Evolutionary conservation across 371 early-diverging fungal species (phyloP), one percentile per base, ranked within the genome.

Genomic region (Mucor lusitanicus): DNA sequence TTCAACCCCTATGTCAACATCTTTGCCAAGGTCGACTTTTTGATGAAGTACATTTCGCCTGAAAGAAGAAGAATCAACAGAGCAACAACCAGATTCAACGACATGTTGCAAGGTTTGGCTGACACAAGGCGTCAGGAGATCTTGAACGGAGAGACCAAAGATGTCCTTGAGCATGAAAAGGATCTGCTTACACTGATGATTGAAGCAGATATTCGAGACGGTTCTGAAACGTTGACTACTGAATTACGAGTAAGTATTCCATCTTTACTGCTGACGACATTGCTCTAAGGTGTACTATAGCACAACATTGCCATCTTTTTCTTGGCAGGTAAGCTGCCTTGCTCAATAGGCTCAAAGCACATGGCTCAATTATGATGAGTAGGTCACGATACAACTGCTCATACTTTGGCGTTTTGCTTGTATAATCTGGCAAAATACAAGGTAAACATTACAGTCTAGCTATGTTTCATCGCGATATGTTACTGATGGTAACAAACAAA

Each of bases 151-250:
- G 8, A 27, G 28, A 48, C 27, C 19, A 59, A 64, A 0, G 40
- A 46, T 11, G 23, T 61, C 1, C 63, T 56, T 5, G 86, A 87
- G 21, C 80, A 72, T 40, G 83, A 83, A 63, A 37, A 37, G 17
- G 63, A 54, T 11, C 27, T 63, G 11, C 27, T 63, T 13, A 53
- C 27, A 2, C n/a, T 54, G 2, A 53, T 63, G 53, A 53, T 63
- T 17, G 63, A 54, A 37, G 73, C 75, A 1, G 70, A 74, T 42
- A 33, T 60, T 6, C 48, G 66, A 40, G 70, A 72, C 12, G 72
- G 72, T n/a, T 65, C 65, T 9, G 6, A 25, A 21, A 55, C 65
- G 6, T 57, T 71, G 1, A 62, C 65, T 6, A 66, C 66, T 15
- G 74, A 76, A 30, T 23, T 74, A 13, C 46, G 60, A 53, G 69